These are phyloP conservation scores for Colletotrichum cordylinicola DNA, from an alignment of 2,329 filamentous ascomycete species.

Conservation along the genomic window DNA sequence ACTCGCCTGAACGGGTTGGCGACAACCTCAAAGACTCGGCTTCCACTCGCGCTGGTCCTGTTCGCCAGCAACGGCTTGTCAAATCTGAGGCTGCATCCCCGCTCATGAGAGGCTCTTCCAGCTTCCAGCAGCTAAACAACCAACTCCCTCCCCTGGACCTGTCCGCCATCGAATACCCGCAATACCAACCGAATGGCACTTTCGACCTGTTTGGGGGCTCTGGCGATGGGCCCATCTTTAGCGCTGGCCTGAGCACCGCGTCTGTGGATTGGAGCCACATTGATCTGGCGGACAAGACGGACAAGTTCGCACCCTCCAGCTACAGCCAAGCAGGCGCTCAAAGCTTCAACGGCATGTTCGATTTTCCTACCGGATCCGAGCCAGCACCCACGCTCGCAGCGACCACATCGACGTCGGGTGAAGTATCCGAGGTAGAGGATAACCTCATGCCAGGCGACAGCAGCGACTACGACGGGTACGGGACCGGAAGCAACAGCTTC, in stretches of 20 bases:
- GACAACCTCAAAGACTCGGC: constrained; percentile 43
- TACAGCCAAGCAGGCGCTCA: constrained; percentile 59
- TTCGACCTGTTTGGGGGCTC: constrained; percentile 59
- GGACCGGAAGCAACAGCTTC: constrained; percentile 50
- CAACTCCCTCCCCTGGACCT: constrained; percentile 65
- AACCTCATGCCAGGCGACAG: constrained; percentile 53
- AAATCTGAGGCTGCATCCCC: constrained; percentile 70
- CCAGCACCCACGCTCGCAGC: constrained; percentile 60
- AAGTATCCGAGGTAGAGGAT: constrained; percentile 72
- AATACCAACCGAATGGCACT: constrained; percentile 50
- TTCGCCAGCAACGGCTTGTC: constrained; percentile 56
- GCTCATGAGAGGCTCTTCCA: constrained; percentile 51
- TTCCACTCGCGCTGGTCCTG: constrained; percentile 40
- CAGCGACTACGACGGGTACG: constrained; percentile 50
- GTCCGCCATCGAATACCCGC: constrained; percentile 57
- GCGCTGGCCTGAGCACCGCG: constrained; percentile 63
- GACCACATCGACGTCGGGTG: constrained; percentile 67
- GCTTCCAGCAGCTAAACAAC: constrained; percentile 57
- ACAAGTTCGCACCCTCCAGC: constrained; percentile 57
- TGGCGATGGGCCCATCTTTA: constrained; percentile 64
- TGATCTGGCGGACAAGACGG: constrained; percentile 49
- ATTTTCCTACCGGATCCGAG: constrained; percentile 58
- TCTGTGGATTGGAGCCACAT: constrained; percentile 54
- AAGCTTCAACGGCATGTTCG: constrained; percentile 57
- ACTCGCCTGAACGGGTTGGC: constrained; percentile 48